phyloP scores from a whole-genome alignment of 2,329 filamentous ascomycete species.

The Botrytis tulipae region DNA sequence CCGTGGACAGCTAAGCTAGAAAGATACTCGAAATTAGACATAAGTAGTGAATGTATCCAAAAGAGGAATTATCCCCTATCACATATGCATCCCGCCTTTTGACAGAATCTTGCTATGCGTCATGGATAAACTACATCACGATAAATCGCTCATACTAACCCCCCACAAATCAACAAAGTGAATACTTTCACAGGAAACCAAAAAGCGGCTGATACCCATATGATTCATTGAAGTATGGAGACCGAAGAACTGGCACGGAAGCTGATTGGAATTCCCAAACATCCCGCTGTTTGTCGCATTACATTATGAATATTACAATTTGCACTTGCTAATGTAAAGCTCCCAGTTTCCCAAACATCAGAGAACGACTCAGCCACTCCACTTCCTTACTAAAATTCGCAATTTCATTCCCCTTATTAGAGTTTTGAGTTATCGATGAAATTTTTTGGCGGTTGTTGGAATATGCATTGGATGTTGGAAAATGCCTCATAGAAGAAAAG shows the following conservation, averaged over 20 bases:
- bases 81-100: background rate
- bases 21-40: background rate
- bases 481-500: slow-evolving; percentile 6
- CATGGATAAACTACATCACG: background rate
- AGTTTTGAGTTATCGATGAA: background rate
- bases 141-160: slow-evolving; percentile 1
- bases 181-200: background rate
- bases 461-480: background rate
- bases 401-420: background rate
- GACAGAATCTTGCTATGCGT: background rate
- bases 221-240: background rate
- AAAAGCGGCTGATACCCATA: background rate
- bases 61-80: background rate
- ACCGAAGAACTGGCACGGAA: background rate
- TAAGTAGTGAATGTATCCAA: background rate
- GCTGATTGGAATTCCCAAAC: background rate
- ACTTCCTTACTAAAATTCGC: background rate
- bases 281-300: background rate
- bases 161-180: background rate
- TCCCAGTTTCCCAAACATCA: background rate
- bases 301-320: background rate
- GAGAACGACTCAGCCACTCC: background rate
- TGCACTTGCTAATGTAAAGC: background rate
- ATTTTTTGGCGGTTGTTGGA: background rate
- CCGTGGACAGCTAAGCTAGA: background rate